A percentile compares a stretch with the other conserved stretches of the same genome.
These are phyloP conservation scores for Neostapfia colusana DNA, from an alignment of 176 grass and related monocot genomes.

Conservation along the genomic window DNA sequence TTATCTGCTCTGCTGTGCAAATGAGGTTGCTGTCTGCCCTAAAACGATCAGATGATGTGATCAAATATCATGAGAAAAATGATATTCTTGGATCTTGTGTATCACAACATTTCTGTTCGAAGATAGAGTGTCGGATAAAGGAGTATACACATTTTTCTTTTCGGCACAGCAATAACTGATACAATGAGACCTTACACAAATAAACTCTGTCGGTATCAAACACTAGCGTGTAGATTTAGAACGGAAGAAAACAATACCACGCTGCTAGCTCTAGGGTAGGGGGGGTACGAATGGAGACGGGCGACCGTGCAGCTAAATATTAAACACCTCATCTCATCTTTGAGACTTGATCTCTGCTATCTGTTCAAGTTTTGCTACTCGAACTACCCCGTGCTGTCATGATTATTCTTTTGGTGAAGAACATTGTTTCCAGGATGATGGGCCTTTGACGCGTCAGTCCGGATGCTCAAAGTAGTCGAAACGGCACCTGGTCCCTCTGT, in stretches of 20 bases:
- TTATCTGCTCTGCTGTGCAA: background rate
- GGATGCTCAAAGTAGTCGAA: conserved; percentile 41
- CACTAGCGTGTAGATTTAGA: background rate
- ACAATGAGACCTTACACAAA: background rate
- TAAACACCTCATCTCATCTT: background rate
- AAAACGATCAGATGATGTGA: background rate
- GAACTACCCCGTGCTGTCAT: conserved; percentile 24
- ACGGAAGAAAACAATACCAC: background rate
- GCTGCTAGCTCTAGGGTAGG: background rate
- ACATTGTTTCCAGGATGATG: conserved; percentile 7
- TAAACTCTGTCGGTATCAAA: background rate
- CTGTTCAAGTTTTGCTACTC: background rate
- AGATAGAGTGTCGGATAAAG: background rate
- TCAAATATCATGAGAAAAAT: background rate
- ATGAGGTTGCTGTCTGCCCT: too few relatives aligned
- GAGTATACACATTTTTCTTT: background rate
- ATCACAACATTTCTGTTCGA: background rate
- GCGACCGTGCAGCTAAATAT: conserved; percentile 2
- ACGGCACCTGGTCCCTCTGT: conserved; percentile 17
- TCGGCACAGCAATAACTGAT: background rate
- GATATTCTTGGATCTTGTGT: background rate
- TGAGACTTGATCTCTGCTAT: background rate
- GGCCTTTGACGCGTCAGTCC: conserved; percentile 30
- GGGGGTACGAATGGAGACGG: background rate
- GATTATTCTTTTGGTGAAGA: background rate